Evolutionary conservation across 352 stramenopile genomes (phyloP).

Genomic region (Globisporangium ultimum): DNA sequence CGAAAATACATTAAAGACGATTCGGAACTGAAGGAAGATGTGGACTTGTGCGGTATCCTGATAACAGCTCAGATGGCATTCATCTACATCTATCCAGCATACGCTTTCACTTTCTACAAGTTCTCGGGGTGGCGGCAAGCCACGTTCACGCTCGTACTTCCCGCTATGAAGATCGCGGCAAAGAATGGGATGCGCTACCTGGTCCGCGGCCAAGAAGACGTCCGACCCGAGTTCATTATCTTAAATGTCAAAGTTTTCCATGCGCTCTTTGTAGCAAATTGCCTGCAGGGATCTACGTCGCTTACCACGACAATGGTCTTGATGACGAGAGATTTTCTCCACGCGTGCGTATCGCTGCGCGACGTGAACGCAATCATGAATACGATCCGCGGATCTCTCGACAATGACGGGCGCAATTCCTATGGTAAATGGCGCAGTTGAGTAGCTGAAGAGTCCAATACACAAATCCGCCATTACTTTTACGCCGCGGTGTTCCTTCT

Average conservation of each 20-base stretch:
- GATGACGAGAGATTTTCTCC: not conserved
- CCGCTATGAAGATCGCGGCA: not conserved
- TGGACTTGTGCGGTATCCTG: not conserved
- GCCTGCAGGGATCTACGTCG: slow-evolving; percentile 5
- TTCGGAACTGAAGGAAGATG: not conserved
- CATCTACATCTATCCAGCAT: not conserved
- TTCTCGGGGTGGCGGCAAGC: not conserved
- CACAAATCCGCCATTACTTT: not conserved
- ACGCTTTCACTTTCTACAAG: not conserved
- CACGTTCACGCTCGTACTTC: not conserved
- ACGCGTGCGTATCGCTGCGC: not conserved
- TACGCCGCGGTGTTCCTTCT: slow-evolving; percentile 1
- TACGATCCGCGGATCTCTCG: not conserved
- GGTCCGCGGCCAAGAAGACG: not conserved
- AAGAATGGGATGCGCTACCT: not conserved
- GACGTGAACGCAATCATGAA: not conserved
- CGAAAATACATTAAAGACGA: not conserved
- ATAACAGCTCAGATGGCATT: not conserved
- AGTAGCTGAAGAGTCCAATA: too few relatives aligned
- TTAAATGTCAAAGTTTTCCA: slow-evolving; percentile 21
- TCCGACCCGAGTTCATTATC: slow-evolving; percentile 1
- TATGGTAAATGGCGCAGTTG: too few relatives aligned
- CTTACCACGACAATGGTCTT: not conserved
- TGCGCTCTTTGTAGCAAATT: slow-evolving; percentile 2
- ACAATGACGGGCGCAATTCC: not conserved